These are phyloP conservation scores for Starmerella geochares DNA, from an alignment of 805 yeast species.

Conservation along the genomic window DNA sequence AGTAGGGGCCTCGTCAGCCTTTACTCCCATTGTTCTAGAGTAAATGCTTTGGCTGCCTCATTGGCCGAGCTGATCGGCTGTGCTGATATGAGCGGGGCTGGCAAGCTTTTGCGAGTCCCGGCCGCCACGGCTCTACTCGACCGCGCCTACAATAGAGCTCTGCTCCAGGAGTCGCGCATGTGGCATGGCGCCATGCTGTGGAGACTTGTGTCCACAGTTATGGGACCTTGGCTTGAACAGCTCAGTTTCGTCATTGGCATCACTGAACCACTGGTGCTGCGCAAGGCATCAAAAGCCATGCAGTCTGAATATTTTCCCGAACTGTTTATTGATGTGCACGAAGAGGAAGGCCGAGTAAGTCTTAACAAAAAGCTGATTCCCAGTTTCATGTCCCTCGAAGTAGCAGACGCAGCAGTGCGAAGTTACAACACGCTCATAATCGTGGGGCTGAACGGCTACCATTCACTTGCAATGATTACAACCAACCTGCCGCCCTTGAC, in stretches of 20 bases:
- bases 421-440: conserved; percentile 10
- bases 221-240: conserved; percentile 22
- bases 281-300: neutral
- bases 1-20: neutral
- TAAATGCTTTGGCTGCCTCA: neutral
- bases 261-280: neutral
- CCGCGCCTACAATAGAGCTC: conserved; percentile 9
- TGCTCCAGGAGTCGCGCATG: neutral
- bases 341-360: neutral
- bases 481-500: neutral
- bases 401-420: conserved; percentile 11
- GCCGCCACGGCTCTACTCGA: conserved; percentile 12
- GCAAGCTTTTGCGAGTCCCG: conserved; percentile 15
- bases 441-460: neutral
- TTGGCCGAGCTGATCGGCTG: conserved; percentile 23
- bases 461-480: neutral
- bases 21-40: neutral
- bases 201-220: conserved; percentile 12
- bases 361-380: conserved; percentile 10
- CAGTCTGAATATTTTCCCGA: conserved; percentile 16
- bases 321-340: conserved; percentile 13
- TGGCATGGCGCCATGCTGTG: conserved; percentile 11
- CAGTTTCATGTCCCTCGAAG: conserved; percentile 8
- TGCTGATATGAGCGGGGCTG: conserved; percentile 6
- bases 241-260: conserved; percentile 19